A percentile compares a stretch with the other conserved stretches of the same genome.
Evolutionary conservation across 176 grass and related monocot genomes (phyloP).

Genomic region (Ananas comosus): DNA sequence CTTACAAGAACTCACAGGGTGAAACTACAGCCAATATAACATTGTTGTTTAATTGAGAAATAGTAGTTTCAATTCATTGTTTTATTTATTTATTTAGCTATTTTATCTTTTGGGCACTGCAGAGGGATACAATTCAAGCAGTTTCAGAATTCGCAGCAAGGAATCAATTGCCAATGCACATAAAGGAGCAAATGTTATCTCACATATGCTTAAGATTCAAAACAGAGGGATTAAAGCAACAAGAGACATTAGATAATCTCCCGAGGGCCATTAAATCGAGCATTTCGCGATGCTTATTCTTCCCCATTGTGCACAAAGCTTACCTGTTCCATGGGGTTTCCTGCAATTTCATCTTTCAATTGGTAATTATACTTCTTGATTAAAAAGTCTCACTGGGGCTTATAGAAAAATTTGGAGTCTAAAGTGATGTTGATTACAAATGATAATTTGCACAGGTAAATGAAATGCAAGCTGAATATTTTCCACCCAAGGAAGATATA

Average conservation of each 20-base stretch:
- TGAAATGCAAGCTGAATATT: constrained; percentile 23
- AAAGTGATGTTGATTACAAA: not conserved
- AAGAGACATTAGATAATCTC: constrained; percentile 17
- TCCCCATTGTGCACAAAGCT: constrained; percentile 15
- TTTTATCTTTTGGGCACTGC: not conserved
- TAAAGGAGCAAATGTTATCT: constrained; percentile 25
- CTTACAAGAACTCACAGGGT: too few species aligned
- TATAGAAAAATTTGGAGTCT: not conserved
- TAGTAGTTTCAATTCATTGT: not conserved
- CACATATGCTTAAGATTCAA: constrained; percentile 30
- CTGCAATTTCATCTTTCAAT: constrained; percentile 3
- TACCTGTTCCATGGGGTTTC: constrained; percentile 25
- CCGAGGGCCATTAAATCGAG: constrained; percentile 21
- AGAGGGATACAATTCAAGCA: constrained; percentile 24
- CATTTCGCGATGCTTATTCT: constrained; percentile 18
- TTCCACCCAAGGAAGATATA: constrained; percentile 16
- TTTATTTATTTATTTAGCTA: not conserved
- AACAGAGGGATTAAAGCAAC: constrained; percentile 24
- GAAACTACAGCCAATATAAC: too few species aligned
- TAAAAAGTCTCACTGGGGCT: too few species aligned
- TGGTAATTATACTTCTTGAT: not conserved
- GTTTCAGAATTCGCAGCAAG: constrained; percentile 25
- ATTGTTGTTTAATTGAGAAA: not conserved
- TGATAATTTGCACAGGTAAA: constrained; percentile 2
- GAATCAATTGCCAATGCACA: constrained; percentile 18